Evolutionary conservation across 2,329 filamentous ascomycete genomes (phyloP), one percentile per base, ranked within the genome.

Genomic region (Fusarium torreyae): DNA sequence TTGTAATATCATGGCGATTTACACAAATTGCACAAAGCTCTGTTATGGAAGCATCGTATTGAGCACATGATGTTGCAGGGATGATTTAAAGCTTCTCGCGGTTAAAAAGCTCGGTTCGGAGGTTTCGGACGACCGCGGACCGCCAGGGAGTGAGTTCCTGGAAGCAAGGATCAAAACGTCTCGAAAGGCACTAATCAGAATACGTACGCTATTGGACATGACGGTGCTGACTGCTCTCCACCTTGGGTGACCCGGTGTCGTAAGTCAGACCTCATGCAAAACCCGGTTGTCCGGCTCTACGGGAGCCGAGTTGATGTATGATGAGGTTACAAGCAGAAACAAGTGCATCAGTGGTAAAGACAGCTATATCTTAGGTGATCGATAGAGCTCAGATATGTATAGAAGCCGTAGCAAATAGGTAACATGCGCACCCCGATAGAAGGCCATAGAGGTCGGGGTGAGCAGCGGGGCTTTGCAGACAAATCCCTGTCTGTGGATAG

Each of bases 221-320:
- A 36, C 44, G 51, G 45, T 48, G 50, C 62, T 69, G 53, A 53
- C 43, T 51, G 46, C 67, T 69, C 67, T 69, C 67, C 67, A 70
- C 67, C 48, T 68, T 52, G 40, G 31, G 38, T 40, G 44, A 36
- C 38, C 39, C 64, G 18, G 33, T 49, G 53, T 53, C 57, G 57
- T 53, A 59, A 68, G 67, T 31, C 38, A 53, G 15, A 28, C 33
- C 53, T 64, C 31, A 42, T 39, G 24, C 24, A 39, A 65, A 39
- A 38, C 33, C 26, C 17, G 34, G 38, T 51, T 42, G 24, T 61
- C 51, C 51, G 55, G 18, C 34, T 31, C 52, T 44, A 59, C 39
- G 46, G 50, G 34, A 22, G n/a, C 31, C 46, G 38, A 40, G 34
- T 36, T 45, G 24, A 66, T 31, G 48, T 44, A 26, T 17, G 40